Conservation (phyloP, 129 eudicot genomes). For the Calendula officinalis region DNA sequence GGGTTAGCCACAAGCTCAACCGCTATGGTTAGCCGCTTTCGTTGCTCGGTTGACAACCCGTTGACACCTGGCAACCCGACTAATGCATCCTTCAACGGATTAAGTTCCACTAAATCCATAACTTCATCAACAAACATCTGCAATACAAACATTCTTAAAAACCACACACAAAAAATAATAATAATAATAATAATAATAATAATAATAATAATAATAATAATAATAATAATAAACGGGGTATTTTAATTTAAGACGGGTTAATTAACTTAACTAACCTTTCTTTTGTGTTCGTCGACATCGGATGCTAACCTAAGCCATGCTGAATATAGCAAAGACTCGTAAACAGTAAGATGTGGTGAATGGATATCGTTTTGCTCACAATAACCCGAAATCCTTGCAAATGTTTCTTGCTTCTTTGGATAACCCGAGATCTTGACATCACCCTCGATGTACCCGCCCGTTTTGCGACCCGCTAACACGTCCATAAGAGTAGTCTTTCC, state of each 20-base stretch:
- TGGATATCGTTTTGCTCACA: slow-evolving; percentile 93
- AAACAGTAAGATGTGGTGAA: slow-evolving; percentile 81
- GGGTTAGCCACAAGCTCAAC: slow-evolving; percentile 66
- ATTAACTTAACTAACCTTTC: slow-evolving; percentile 54
- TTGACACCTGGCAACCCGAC: slow-evolving; percentile 82
- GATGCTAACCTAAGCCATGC: slow-evolving; percentile 78
- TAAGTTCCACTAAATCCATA: slow-evolving; percentile 76
- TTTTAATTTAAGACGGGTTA: background rate
- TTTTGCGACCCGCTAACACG: slow-evolving; percentile 84
- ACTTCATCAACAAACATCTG: slow-evolving; percentile 85
- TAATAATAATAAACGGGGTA: background rate
- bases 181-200: too few relatives aligned
- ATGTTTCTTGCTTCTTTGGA: slow-evolving; percentile 80
- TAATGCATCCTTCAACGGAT: slow-evolving; percentile 48
- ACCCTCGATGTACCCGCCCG: slow-evolving; percentile 82
- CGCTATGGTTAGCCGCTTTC: slow-evolving; percentile 77
- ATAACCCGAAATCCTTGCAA: slow-evolving; percentile 84
- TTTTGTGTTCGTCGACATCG: slow-evolving; percentile 54
- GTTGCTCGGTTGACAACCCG: slow-evolving; percentile 80
- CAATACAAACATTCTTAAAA: background rate
- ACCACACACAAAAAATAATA: background rate
- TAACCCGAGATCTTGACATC: slow-evolving; percentile 65
- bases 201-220: too few relatives aligned
- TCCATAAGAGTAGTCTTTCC: slow-evolving; percentile 97
- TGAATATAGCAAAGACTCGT: slow-evolving; percentile 73